phyloP scores from a whole-genome alignment of 1,284 basidiomycete genomes.

The Pseudozyma tsukubaensis region DNA sequence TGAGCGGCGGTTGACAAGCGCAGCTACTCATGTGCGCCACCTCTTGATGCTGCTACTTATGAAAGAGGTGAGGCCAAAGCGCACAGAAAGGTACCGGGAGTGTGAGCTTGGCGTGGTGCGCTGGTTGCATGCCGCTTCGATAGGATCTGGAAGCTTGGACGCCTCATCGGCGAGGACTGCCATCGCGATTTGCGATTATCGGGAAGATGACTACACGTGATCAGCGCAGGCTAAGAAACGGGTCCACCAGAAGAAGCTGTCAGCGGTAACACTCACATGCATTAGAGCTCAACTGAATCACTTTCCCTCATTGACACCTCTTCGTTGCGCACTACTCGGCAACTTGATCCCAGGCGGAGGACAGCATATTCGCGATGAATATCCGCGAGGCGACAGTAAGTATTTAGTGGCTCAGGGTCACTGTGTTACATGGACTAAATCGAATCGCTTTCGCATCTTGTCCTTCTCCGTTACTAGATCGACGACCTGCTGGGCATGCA shows the following conservation, averaged over 20 bases:
- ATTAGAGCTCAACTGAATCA: not conserved
- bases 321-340: not conserved
- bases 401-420: not conserved
- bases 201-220: constrained; percentile 1
- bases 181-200: too few species aligned
- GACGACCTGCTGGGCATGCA: constrained; percentile 67
- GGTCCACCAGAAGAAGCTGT: constrained; percentile 11
- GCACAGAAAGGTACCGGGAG: too few species aligned
- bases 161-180: too few species aligned
- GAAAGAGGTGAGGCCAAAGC: too few species aligned
- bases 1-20: too few species aligned
- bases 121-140: too few species aligned
- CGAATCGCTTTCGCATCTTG: too few species aligned
- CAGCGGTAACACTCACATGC: constrained; percentile 1
- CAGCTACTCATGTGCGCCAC: too few species aligned
- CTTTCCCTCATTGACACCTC: not conserved
- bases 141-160: too few species aligned
- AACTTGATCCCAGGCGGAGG: not conserved
- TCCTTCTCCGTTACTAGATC: constrained; percentile 33
- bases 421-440: too few species aligned
- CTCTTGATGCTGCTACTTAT: too few species aligned
- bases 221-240: not conserved
- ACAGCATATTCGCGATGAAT: constrained; percentile 18
- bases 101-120: too few species aligned
- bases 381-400: constrained; percentile 29